Base-by-base conservation (phyloP, 257 asterid species). In the Cruciata laevipes region DNA sequence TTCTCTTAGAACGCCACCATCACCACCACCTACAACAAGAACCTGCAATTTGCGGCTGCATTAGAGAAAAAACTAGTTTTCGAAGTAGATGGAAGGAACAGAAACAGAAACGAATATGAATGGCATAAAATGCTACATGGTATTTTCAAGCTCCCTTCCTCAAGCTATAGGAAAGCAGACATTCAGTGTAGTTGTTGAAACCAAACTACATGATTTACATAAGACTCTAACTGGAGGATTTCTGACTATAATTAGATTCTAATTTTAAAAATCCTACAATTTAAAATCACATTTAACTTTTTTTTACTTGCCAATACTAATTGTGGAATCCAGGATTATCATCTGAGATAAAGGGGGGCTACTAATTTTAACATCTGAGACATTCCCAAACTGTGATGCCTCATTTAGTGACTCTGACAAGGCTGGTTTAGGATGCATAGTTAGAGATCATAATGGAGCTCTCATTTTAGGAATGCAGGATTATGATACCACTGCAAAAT, bases 21-120 rank as follows among this genome's bases (percentile, higher is more conserved):
- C 99, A 80, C 99, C 99, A 20, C 99, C 99, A 66, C 99, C 99
- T 23, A 94, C 95, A 69, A 94, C 99, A 81, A 94, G 82, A 82
- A 94, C 97, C 97, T 94, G 87, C 76, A 69, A 64, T 60, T 61
- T 57, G 44, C 0, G 38, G 57, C 12, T 35, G 27, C 27, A 72
- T 67, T 66, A 57, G 70, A 40, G 38, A 78, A 3, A 17, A 52
- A 71, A 52, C 24, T 17, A 30, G 27, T 14, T 52, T 42, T 37
- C 16, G 35, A 17, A 47, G 53, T 30, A 66, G 8, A 52, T 11
- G 37, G 38, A 37, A 3, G 20, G 37, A 24, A 12, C 14, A 4
- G 14, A 65, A 63, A 12, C 35, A 24, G 37, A 30, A 58, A 6
- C 21, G 17, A 63, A 20, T 3, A 25, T 13, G 38, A 42, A 44